A percentile compares a stretch with the other conserved stretches of the same genome.
These are phyloP conservation scores for Tetrastigma voinierianum DNA, from an alignment of 164 flowering plant genomes.

Conservation along the genomic window DNA sequence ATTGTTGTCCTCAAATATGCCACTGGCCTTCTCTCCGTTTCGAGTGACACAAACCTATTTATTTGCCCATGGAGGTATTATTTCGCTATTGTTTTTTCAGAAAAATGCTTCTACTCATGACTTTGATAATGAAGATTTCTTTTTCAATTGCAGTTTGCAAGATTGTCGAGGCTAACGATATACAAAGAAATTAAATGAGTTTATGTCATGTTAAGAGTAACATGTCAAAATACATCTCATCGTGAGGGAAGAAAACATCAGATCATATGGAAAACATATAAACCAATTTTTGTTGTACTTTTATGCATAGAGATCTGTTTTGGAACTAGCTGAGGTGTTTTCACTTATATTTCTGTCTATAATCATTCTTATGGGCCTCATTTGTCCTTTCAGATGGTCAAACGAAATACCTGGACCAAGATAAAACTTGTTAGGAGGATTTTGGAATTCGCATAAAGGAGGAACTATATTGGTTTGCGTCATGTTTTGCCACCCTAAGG, in stretches of 20 bases:
- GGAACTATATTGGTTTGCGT: conserved; percentile 51
- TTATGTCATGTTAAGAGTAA: conserved; percentile 50
- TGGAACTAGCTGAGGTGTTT: background rate
- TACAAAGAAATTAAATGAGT: conserved; percentile 66
- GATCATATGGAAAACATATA: conserved; percentile 25
- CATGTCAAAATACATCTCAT: conserved; percentile 65
- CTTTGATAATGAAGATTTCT: background rate
- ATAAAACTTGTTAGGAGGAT: conserved; percentile 36
- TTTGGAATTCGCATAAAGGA: conserved; percentile 60
- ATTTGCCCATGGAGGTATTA: conserved; percentile 55
- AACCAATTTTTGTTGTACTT: background rate
- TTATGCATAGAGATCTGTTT: background rate
- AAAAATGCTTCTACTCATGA: background rate
- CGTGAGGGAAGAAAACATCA: conserved; percentile 32
- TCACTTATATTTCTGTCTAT: background rate
- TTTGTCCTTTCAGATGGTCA: conserved; percentile 39
- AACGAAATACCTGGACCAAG: conserved; percentile 23
- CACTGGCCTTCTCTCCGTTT: conserved; percentile 42
- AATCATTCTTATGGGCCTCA: background rate
- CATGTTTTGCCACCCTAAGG: conserved; percentile 69
- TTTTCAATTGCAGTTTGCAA: conserved; percentile 31
- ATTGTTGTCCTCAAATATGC: conserved; percentile 17
- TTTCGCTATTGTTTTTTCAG: background rate
- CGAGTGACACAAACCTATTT: conserved; percentile 32
- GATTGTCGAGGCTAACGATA: conserved; percentile 60